Conservation (phyloP, 2,329 filamentous ascomycete genomes). For the Penicillium sp. region DNA sequence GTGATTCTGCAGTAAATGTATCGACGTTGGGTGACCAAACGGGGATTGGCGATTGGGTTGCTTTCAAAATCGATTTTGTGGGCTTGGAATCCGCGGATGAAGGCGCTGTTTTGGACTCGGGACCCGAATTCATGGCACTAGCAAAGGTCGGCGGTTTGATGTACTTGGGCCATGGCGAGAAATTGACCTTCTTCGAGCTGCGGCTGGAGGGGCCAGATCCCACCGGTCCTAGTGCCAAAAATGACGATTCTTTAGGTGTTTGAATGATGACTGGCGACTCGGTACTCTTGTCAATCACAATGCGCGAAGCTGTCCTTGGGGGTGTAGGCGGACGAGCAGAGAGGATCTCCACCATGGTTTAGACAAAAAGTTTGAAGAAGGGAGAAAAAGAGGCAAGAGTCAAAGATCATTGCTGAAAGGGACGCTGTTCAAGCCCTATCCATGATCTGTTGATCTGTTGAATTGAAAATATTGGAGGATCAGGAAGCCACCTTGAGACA, state of each 20-base stretch:
- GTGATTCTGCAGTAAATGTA: slow-evolving; percentile 55
- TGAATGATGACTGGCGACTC: slow-evolving; percentile 34
- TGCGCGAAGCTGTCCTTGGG: slow-evolving; percentile 45
- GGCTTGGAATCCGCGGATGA: slow-evolving; percentile 55
- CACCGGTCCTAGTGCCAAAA: slow-evolving; percentile 39
- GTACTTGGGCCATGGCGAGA: slow-evolving; percentile 59
- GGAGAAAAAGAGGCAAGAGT: slow-evolving; percentile 12
- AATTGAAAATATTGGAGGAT: not conserved
- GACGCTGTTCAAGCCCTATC: not conserved
- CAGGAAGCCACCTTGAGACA: slow-evolving; percentile 9
- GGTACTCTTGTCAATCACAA: slow-evolving; percentile 36
- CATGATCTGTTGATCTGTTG: slow-evolving; percentile 2
- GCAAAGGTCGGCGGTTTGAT: slow-evolving; percentile 47
- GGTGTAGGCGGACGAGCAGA: slow-evolving; percentile 57
- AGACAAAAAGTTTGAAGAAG: slow-evolving; percentile 10
- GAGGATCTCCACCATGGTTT: slow-evolving; percentile 47
- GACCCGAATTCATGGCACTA: slow-evolving; percentile 36
- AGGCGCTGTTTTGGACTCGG: slow-evolving; percentile 49
- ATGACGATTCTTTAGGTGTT: slow-evolving; percentile 46
- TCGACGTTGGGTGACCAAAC: slow-evolving; percentile 46
- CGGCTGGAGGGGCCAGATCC: slow-evolving; percentile 37
- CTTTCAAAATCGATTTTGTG: slow-evolving; percentile 79
- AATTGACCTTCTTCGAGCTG: slow-evolving; percentile 60
- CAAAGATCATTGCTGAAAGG: slow-evolving; percentile 32
- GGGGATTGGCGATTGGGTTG: slow-evolving; percentile 45